Evolutionary conservation across 257 asterid genomes (phyloP).

Genomic region (Marsdenia floribunda): DNA sequence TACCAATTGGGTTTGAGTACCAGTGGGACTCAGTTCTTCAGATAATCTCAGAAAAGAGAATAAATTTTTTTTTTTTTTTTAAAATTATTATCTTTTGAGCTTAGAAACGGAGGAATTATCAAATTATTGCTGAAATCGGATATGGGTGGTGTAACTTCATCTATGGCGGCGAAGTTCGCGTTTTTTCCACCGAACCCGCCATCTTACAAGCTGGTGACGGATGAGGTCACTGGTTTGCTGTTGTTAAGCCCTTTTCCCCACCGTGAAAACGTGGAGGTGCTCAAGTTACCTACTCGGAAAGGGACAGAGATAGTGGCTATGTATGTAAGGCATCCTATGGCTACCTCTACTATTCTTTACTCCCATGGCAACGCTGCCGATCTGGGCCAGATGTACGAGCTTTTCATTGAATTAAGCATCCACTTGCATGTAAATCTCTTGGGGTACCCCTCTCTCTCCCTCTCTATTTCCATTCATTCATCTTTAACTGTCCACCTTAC

Average conservation of each 20-base stretch:
- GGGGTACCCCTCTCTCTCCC: conserved; percentile 47
- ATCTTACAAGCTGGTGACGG: conserved; percentile 75
- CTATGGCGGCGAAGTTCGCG: conserved; percentile 98
- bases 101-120: not conserved
- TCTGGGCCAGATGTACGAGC: conserved; percentile 97
- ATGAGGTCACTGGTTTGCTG: conserved; percentile 66
- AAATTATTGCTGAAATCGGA: not conserved
- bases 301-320: conserved; percentile 83
- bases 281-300: conserved; percentile 70
- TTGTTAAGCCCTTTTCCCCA: conserved; percentile 80
- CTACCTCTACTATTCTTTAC: conserved; percentile 72
- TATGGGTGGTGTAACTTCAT: conserved; percentile 98
- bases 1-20: not conserved
- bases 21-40: not conserved
- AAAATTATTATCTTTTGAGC: not conserved
- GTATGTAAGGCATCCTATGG: conserved; percentile 87
- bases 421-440: conserved; percentile 89
- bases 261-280: conserved; percentile 88
- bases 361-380: conserved; percentile 99
- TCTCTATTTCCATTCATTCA: not conserved
- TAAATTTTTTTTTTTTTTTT: too few species aligned
- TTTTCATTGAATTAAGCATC: conserved; percentile 80
- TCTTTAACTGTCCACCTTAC: not conserved
- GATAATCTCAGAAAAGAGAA: not conserved
- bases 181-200: conserved; percentile 97